Base-by-base conservation (phyloP, 257 asterid genomes). In the Gynochthodes officinalis region DNA sequence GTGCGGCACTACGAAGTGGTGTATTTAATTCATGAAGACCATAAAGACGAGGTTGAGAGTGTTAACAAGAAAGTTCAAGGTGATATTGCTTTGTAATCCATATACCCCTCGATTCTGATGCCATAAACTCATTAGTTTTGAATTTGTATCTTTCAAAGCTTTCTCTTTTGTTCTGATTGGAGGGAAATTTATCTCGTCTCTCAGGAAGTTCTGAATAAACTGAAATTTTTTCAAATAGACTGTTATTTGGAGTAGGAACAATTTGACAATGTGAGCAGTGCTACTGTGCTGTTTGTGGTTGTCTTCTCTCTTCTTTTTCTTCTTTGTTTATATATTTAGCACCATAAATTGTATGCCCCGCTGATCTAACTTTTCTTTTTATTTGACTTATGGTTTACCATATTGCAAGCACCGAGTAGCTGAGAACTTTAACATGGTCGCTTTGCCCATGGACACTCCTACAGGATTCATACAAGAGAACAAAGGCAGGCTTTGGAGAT, bases 1-100 rank as follows among this genome's bases (percentile, higher is more conserved):
- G 99, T 85, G 97, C 82, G 97, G 62, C 99, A 94, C 82, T 91
- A 94, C 80, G 97, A 94, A 82, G 95, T 94, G 66, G 99, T 94
- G 37, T 94, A 89, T 82, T 81, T 94, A 70, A 89, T 94, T 72
- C 99, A 91, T 53, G 98, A 94, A 87, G 82, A 94, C 70, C 82
- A 75, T 83, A 81, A 79, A 76, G 92, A 88, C 3, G 89, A 94
- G 72, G 97, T 91, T 49, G 95, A 89, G 86, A 82, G 77, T 69
- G 97, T 94, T 79, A 94, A 86, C 78, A 35, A 30, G 65, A 94
- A 88, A 84, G 85, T 91, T 85, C 87, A 81, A 94, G 99, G 99
- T 94, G 64, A 80, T 50, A 70, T 42, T 33, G 44, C 71, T 73
- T 25, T 59, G 60, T 48, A 42, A 33, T 52, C 62, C 13, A 39